These are phyloP conservation scores for Corynascus novoguineensis DNA, from an alignment of 495 filamentous ascomycete genomes.

Conservation along the genomic window DNA sequence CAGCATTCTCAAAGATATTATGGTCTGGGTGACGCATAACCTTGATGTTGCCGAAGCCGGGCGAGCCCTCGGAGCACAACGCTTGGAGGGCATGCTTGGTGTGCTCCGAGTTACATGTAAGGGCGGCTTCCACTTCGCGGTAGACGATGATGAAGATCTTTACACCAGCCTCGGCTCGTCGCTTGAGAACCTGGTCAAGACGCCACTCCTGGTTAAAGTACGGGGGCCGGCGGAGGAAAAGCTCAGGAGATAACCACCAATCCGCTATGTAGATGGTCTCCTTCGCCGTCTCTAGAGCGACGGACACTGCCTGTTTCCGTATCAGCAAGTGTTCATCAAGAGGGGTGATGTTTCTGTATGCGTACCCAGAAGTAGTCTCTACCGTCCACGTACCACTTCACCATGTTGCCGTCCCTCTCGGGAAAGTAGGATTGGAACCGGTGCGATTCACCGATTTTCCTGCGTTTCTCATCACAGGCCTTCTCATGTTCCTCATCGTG, in stretches of 20 bases:
- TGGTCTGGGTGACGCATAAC: constrained; percentile 94
- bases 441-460: constrained; percentile 63
- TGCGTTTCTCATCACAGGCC: constrained; percentile 72
- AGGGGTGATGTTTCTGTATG: background rate
- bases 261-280: constrained; percentile 94
- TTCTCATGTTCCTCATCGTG: constrained; percentile 94
- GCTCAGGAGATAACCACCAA: constrained; percentile 94
- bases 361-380: constrained; percentile 82
- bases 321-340: background rate
- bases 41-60: constrained; percentile 78
- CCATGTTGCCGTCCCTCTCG: constrained; percentile 71
- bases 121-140: constrained; percentile 75
- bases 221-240: constrained; percentile 84
- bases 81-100: constrained; percentile 82
- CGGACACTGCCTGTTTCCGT: constrained; percentile 59
- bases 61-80: constrained; percentile 72
- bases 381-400: constrained; percentile 97
- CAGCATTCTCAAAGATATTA: constrained; percentile 86
- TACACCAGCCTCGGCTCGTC: constrained; percentile 82
- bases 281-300: constrained; percentile 76
- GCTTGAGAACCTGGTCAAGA: constrained; percentile 79
- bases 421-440: constrained; percentile 87
- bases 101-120: constrained; percentile 89
- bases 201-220: constrained; percentile 79
- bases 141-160: constrained; percentile 95